Percentiles rank a stretch among this genome's conserved stretches.
phyloP scores from a whole-genome alignment of 2,329 filamentous ascomycete genomes.

The Paecilomyces niveus region DNA sequence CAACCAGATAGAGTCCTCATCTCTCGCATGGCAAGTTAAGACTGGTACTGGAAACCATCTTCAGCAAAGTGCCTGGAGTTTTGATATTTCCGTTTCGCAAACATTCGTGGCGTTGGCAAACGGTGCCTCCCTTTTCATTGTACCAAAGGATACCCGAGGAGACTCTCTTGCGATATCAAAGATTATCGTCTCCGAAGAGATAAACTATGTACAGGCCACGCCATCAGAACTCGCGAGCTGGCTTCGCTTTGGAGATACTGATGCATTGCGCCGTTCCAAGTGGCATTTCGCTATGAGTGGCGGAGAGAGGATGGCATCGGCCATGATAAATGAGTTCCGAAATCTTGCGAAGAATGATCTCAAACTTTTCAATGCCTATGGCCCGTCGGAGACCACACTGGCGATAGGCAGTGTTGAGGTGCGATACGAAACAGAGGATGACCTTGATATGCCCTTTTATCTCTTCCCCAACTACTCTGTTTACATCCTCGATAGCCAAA shows the following conservation, averaged over 20 bases:
- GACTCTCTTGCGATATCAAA: slow-evolving; percentile 6
- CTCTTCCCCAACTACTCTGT: slow-evolving; percentile 25
- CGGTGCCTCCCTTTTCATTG: slow-evolving; percentile 10
- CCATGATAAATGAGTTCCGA: slow-evolving; percentile 1
- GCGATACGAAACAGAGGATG: too few species aligned
- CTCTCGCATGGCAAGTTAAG: too few species aligned
- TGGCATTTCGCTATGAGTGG: slow-evolving; percentile 4
- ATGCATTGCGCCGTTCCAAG: not conserved
- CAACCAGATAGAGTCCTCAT: too few species aligned
- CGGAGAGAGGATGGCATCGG: not conserved
- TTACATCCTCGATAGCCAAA: slow-evolving; percentile 34
- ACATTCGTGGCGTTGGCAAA: slow-evolving; percentile 9
- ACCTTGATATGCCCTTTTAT: not conserved
- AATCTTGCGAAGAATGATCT: slow-evolving; percentile 5
- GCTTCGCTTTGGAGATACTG: slow-evolving; percentile 8
- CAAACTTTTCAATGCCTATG: slow-evolving; percentile 8
- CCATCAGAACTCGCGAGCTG: slow-evolving; percentile 13
- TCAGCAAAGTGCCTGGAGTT: slow-evolving; percentile 9
- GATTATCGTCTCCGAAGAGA: slow-evolving; percentile 7
- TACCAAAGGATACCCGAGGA: slow-evolving; percentile 1
- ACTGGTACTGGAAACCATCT: too few species aligned
- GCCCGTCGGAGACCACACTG: slow-evolving; percentile 10
- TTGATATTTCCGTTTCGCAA: slow-evolving; percentile 10
- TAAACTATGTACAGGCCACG: slow-evolving; percentile 13
- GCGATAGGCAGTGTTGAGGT: slow-evolving; percentile 3